Percentiles rank a stretch among this genome's conserved stretches.
Evolutionary conservation across 1,139 yeast genomes (phyloP).

Genomic region (Debaryomyces sp.): DNA sequence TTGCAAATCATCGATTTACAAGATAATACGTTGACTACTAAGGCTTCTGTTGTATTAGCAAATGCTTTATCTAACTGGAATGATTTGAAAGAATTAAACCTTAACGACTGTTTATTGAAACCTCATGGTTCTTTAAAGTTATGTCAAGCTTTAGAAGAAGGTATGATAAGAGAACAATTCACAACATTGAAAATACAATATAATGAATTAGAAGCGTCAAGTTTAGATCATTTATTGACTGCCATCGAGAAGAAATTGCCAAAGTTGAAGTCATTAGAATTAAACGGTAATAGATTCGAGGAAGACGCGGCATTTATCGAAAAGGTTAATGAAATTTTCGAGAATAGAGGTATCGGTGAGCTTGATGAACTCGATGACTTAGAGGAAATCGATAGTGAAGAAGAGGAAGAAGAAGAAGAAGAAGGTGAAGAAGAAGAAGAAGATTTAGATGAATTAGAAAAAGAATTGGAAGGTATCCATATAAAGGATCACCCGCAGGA

Average conservation of each 20-base stretch:
- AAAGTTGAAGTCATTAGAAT: conserved; percentile 65
- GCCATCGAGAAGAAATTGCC: conserved; percentile 61
- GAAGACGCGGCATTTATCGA: conserved; percentile 44
- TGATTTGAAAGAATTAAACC: conserved; percentile 70
- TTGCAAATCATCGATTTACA: conserved; percentile 82
- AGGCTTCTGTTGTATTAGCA: conserved; percentile 59
- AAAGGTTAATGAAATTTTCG: conserved; percentile 55
- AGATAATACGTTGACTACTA: conserved; percentile 89
- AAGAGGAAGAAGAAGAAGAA: conserved; percentile 74
- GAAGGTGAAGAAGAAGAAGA: conserved; percentile 55
- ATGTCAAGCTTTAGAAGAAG: conserved; percentile 48
- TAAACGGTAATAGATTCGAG: conserved; percentile 86
- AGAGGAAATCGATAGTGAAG: conserved; percentile 88
- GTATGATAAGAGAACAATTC: conserved; percentile 42
- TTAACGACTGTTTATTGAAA: conserved; percentile 87
- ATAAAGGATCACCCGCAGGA: conserved; percentile 39
- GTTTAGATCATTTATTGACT: conserved; percentile 58
- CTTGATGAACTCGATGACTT: conserved; percentile 91
- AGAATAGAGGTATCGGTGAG: conserved; percentile 75
- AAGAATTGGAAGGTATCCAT: conserved; percentile 49
- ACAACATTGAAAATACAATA: conserved; percentile 76
- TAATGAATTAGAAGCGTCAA: conserved; percentile 77
- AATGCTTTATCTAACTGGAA: conserved; percentile 47
- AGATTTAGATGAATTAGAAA: conserved; percentile 61
- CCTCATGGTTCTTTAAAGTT: conserved; percentile 68